Evolutionary conservation across 345 rosid species (phyloP).

Genomic region (Laguncularia racemosa): DNA sequence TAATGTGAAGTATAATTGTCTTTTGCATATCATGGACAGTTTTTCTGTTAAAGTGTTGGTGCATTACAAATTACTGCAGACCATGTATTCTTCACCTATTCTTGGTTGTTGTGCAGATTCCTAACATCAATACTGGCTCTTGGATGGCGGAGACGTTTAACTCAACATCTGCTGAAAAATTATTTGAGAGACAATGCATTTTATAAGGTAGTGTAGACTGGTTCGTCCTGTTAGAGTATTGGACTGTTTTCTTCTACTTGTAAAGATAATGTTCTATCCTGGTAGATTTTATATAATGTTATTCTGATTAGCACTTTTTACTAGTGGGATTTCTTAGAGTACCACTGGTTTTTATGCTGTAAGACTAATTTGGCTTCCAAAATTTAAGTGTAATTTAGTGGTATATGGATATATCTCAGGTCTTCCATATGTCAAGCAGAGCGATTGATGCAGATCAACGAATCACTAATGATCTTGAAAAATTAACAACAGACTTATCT

Average conservation of each 20-base stretch:
- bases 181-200: conserved; percentile 90
- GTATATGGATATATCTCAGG: conserved; percentile 32
- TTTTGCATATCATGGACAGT: too few relatives aligned
- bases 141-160: conserved; percentile 94
- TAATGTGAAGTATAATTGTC: too few relatives aligned
- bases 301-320: too few relatives aligned
- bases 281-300: too few relatives aligned
- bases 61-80: background rate
- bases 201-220: conserved; percentile 56
- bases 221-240: too few relatives aligned
- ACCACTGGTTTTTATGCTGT: too few relatives aligned
- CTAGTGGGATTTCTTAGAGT: too few relatives aligned
- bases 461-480: conserved; percentile 89
- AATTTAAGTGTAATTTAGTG: background rate
- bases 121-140: conserved; percentile 79
- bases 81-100: background rate
- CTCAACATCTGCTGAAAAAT: conserved; percentile 78
- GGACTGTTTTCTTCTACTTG: too few relatives aligned
- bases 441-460: conserved; percentile 95
- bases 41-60: too few relatives aligned
- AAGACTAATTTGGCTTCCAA: too few relatives aligned
- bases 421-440: conserved; percentile 82
- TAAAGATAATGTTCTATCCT: too few relatives aligned
- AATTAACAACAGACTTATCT: conserved; percentile 73
- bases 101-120: conserved; percentile 44